Base-by-base conservation (phyloP, 495 filamentous ascomycete genomes). In the Tuber magnatum region DNA sequence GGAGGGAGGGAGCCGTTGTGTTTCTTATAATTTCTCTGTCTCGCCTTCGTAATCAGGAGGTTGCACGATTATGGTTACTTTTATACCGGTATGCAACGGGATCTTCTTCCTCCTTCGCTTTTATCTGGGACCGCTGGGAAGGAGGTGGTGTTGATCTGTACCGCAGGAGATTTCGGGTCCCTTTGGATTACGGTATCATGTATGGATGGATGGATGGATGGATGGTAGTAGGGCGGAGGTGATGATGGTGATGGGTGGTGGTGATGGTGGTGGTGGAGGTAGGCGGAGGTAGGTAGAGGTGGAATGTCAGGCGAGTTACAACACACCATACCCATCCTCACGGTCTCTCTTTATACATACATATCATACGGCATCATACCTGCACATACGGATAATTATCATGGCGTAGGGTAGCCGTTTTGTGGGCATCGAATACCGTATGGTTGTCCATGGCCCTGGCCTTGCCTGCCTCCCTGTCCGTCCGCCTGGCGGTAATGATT, bases 11-110 rank as follows among this genome's bases (percentile, higher is more conserved):
- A 35, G 56, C 0, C 32, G 56, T 65, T 65, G 56, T 65, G 56
- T 65, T 32, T 65, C 56, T 65, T 65, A 65, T 65, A 65, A 65
- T 35, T 18, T 35, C 39, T 65, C 28, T 35, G 51, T 61, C 32
- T 18, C 8, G 3, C 14, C 28, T 65, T 35, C 56, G 35, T 20
- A 65, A 65, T 65, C 28, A 65, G 32, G 32, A 65, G 56, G 28
- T 65, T 65, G 56, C 56, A 65, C 56, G 56, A 65, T 65, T 65
- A 35, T 65, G 28, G 28, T 14, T 61, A 61, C 28, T 65, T 35
- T 65, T 35, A 65, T 65, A n/a, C n/a, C n/a, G n/a, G n/a, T n/a
- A 65, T 35, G 56, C 32, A 65, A 65, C 56, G 56, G 56, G 28
- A 65, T 35, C 56, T 65, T 35, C 56, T 28, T 65, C 7, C 24